These are phyloP conservation scores for Zygotorulaspora sp. DNA, from an alignment of 805 yeast genomes.

Conservation along the genomic window DNA sequence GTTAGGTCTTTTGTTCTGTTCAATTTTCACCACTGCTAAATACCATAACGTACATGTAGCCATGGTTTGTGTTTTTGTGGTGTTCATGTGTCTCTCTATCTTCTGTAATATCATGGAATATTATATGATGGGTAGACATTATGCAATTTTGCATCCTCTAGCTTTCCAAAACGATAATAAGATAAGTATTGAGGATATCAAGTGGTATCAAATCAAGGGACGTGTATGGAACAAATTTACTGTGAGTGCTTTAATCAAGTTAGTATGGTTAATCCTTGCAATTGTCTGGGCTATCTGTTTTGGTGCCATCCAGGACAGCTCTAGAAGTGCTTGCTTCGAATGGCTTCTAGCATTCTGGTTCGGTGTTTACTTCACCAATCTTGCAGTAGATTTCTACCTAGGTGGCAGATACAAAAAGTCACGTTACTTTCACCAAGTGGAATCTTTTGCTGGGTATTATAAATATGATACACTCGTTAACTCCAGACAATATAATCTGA, in stretches of 20 bases:
- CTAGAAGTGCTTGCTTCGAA: slow-evolving; percentile 64
- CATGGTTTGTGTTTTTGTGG: slow-evolving; percentile 72
- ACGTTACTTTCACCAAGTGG: slow-evolving; percentile 29
- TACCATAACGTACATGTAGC: slow-evolving; percentile 55
- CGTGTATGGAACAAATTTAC: slow-evolving; percentile 41
- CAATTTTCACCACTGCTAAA: slow-evolving; percentile 62
- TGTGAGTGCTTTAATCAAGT: slow-evolving; percentile 50
- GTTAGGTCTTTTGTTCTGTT: slow-evolving; percentile 66
- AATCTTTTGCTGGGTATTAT: slow-evolving; percentile 28
- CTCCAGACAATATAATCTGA: slow-evolving; percentile 7
- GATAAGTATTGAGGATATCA: slow-evolving; percentile 14
- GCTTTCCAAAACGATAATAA: slow-evolving; percentile 9
- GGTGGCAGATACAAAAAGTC: slow-evolving; percentile 42
- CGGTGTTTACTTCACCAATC: slow-evolving; percentile 58
- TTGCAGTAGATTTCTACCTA: slow-evolving; percentile 68
- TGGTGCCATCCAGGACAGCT: slow-evolving; percentile 44
- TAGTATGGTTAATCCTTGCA: slow-evolving; percentile 63
- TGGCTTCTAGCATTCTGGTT: slow-evolving; percentile 88
- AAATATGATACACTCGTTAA: slow-evolving; percentile 24
- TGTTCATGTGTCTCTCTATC: slow-evolving; percentile 53
- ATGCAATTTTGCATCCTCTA: slow-evolving; percentile 38
- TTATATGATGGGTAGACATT: slow-evolving; percentile 43
- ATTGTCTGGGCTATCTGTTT: slow-evolving; percentile 65
- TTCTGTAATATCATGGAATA: slow-evolving; percentile 44
- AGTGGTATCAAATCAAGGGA: slow-evolving; percentile 35